phyloP scores from a whole-genome alignment of 495 filamentous ascomycete species.

The Penicillium manginii region DNA sequence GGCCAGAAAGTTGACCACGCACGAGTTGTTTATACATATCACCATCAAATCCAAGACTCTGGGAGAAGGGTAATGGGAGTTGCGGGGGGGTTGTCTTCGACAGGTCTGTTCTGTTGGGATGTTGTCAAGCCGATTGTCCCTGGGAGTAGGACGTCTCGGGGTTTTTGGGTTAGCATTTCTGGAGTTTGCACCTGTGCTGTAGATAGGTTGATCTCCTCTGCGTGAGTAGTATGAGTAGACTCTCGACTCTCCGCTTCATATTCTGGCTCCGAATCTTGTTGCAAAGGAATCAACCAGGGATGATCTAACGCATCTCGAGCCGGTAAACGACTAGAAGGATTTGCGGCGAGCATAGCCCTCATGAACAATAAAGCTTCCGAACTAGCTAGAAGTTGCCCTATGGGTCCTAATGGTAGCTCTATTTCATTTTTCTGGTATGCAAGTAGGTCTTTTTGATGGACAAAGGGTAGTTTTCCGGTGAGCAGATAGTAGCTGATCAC shows the following conservation, averaged over 20 bases:
- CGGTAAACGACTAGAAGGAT: constrained; percentile 1
- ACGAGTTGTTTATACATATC: constrained; percentile 13
- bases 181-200: constrained; percentile 1
- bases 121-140: constrained; percentile 10
- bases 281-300: constrained; percentile 11
- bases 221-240: neutral
- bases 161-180: neutral
- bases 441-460: neutral
- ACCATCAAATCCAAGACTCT: constrained; percentile 8
- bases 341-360: constrained; percentile 4
- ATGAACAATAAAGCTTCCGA: constrained; percentile 9
- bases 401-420: neutral
- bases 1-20: neutral
- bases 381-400: neutral
- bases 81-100: neutral
- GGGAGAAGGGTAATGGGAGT: neutral
- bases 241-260: neutral
- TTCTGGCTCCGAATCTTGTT: constrained; percentile 9
- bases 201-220: neutral
- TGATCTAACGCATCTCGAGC: constrained; percentile 13
- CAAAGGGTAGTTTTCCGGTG: constrained; percentile 10
- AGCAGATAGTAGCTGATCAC: constrained; percentile 14
- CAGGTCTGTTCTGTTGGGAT: neutral
- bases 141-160: constrained; percentile 8
- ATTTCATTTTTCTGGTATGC: constrained; percentile 11